Base-by-base conservation (phyloP, 2,329 filamentous ascomycete genomes). In the Ascochyta rabiei region DNA sequence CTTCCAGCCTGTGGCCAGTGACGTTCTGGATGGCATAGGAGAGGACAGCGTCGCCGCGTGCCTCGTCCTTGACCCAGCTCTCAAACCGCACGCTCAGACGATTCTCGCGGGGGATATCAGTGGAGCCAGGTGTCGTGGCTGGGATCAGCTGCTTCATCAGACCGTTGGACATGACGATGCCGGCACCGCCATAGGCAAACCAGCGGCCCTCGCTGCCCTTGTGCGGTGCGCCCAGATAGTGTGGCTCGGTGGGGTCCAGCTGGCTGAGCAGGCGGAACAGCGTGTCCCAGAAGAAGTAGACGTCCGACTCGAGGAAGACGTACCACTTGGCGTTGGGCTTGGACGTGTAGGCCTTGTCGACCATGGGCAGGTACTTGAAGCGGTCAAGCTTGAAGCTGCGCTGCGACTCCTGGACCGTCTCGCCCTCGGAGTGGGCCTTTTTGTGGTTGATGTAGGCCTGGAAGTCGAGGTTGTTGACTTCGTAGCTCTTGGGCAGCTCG, bases 321-420 rank as follows among this genome's bases (percentile, higher is more conserved):
- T 71, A 76, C 73, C 73, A 76, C 54, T 74, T 70, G 35, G 68
- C 71, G 42, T 67, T 66, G 21, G 72, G 73, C 43, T 68, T 69
- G 42, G 74, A 46, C 13, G 65, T 63, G 53, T 80, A 76, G 0
- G 81, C 79, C 68, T 82, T 81, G 56, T 82, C 79, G 3, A 82
- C 79, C 75, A 84, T 80, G 33, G 82, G 82, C 48, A 84, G 73
- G 67, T 84, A 84, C 69, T 85, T 85, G 80, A 82, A 84, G 62
- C 83, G 83, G 65, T 85, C 82, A 24, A 84, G 72, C 57, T 78
- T 80, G 81, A 82, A 84, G 31, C 80, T 81, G 0, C 80, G 79
- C 43, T 65, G 78, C 53, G 74, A 69, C 81, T 81, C 82, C 37
- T 81, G 79, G 54, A 69, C 73, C 64, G 56, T 71, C 65, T 62